phyloP scores from a whole-genome alignment of 805 yeast species.

The Wickerhamiella bombiphila region DNA sequence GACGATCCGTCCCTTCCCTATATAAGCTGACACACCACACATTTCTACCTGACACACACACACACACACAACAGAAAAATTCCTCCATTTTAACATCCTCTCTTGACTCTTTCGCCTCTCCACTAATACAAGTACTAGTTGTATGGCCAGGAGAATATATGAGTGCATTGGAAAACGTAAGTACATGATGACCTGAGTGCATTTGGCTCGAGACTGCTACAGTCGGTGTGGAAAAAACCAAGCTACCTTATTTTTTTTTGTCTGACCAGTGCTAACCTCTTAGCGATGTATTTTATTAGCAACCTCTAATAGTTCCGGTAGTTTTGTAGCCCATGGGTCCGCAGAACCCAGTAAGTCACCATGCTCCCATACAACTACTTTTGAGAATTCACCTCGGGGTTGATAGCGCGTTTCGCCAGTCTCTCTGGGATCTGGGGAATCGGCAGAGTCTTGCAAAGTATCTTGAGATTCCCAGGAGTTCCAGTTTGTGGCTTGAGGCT shows the following conservation, averaged over 20 bases:
- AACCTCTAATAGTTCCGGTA: slow-evolving; percentile 11
- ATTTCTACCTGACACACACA: no score
- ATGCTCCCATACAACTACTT: slow-evolving; percentile 14
- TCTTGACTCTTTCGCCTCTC: no score
- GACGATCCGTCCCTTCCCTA: no score
- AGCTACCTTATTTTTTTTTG: slow-evolving; percentile 80
- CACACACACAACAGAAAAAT: no score
- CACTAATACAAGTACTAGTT: no score
- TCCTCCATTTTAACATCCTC: no score
- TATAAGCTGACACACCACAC: no score
- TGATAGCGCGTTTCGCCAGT: no score
- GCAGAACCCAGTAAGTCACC: slow-evolving; percentile 5
- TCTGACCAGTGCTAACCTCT: slow-evolving; percentile 33
- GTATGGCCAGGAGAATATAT: no score
- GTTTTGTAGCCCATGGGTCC: slow-evolving; percentile 13
- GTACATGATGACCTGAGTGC: slow-evolving; percentile 88
- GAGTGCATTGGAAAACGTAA: no score
- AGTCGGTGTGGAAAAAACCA: slow-evolving; percentile 96
- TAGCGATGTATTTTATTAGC: background rate
- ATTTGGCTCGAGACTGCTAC: slow-evolving; percentile 95
- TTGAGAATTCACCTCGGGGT: slow-evolving; percentile 6
- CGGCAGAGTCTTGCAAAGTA: no score
- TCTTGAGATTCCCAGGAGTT: slow-evolving; percentile 3
- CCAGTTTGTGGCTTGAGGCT: slow-evolving; percentile 6
- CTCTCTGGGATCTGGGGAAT: no score